Evolutionary conservation across 2,329 filamentous ascomycete species (phyloP).

Genomic region (Helotiales sp.): DNA sequence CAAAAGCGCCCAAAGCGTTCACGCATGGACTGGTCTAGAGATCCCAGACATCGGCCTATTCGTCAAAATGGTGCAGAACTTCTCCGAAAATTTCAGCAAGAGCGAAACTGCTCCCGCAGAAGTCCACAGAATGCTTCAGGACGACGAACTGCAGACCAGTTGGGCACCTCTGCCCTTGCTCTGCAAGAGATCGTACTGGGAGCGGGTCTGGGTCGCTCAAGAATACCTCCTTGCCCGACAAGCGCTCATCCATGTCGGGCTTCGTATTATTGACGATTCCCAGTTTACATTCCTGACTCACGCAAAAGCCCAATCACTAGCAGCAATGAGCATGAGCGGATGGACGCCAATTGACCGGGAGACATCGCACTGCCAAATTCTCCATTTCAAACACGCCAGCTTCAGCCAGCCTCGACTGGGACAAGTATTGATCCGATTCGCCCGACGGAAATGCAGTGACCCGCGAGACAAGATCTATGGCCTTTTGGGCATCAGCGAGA

Average conservation of each 20-base stretch:
- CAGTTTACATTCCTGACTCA: background rate
- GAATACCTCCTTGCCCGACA: background rate
- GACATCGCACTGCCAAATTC: background rate
- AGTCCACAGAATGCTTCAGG: background rate
- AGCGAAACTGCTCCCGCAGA: background rate
- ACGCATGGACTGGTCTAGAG: conserved; percentile 1
- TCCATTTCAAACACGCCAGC: background rate
- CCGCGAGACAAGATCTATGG: background rate
- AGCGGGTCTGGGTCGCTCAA: background rate
- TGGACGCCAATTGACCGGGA: background rate
- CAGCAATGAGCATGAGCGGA: background rate
- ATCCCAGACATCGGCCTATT: background rate
- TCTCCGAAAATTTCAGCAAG: background rate
- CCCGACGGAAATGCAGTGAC: background rate
- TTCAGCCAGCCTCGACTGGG: background rate
- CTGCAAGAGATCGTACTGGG: background rate
- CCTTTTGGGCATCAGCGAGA: background rate
- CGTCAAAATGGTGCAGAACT: background rate
- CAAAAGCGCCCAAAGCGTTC: background rate
- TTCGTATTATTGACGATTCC: background rate
- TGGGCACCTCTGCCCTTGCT: background rate
- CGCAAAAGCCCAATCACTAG: background rate
- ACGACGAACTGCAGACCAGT: background rate
- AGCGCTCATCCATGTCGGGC: background rate
- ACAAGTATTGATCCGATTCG: background rate